Evolutionary conservation across 208 protist species (phyloP).

Genomic region (Lotmaria passim): DNA sequence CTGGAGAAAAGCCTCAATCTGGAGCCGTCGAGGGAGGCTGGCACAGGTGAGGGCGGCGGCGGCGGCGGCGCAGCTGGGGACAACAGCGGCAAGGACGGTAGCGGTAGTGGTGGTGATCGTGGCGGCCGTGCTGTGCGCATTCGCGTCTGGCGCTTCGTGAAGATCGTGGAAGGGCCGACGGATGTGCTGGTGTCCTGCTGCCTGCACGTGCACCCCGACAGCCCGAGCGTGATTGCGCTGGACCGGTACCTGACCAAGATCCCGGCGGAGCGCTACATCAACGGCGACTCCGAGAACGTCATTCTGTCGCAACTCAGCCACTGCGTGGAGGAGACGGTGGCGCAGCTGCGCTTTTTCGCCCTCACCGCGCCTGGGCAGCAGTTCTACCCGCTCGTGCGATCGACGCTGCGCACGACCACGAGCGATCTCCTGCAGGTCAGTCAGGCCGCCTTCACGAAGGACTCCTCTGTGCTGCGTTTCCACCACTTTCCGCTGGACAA

Average conservation of each 20-base stretch:
- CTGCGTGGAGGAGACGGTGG: constrained; percentile 51
- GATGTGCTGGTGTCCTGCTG: constrained; percentile 89
- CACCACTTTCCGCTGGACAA: constrained; percentile 68
- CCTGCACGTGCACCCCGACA: constrained; percentile 40
- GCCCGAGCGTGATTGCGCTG: constrained; percentile 39
- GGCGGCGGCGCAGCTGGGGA: not conserved
- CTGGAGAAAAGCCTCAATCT: constrained; percentile 49
- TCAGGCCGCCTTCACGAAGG: constrained; percentile 35
- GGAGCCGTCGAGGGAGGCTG: constrained; percentile 17
- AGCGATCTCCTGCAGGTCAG: constrained; percentile 36
- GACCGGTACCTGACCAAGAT: constrained; percentile 76
- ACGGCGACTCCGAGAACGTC: constrained; percentile 66
- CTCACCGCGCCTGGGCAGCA: constrained; percentile 25
- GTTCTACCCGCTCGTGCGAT: constrained; percentile 34
- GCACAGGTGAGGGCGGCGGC: not conserved
- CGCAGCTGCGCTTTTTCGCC: constrained; percentile 59
- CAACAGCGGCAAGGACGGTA: not conserved
- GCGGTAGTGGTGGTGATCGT: not conserved
- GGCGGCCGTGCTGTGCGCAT: not conserved
- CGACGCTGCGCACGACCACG: constrained; percentile 24
- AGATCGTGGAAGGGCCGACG: constrained; percentile 77
- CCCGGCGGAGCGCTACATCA: constrained; percentile 71
- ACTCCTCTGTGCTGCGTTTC: constrained; percentile 66
- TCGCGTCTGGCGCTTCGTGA: constrained; percentile 73
- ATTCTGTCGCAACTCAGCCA: constrained; percentile 61